A percentile compares a stretch with the other conserved stretches of the same genome.
Conservation (phyloP, 768 basidiomycete species). For the Suillus hirtellus region DNA sequence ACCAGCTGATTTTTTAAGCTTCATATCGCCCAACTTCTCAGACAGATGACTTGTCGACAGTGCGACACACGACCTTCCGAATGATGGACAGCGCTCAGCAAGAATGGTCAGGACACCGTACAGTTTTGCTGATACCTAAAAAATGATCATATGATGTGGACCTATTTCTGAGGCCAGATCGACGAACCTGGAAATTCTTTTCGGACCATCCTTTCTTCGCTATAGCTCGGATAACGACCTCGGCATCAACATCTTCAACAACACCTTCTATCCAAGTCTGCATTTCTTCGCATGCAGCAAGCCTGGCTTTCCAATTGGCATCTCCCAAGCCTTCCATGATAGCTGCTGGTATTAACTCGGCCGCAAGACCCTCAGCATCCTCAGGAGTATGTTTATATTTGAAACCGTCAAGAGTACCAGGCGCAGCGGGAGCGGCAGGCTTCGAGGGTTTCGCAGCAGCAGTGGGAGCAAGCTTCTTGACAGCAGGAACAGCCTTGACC, state of each 20-base stretch:
- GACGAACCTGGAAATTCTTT: constrained; percentile 92
- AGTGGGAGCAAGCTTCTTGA: constrained; percentile 47
- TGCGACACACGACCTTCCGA: constrained; percentile 83
- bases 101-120: constrained; percentile 76
- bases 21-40: constrained; percentile 95
- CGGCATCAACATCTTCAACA: constrained; percentile 71
- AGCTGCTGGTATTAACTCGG: constrained; percentile 67
- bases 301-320: constrained; percentile 88
- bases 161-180: not conserved
- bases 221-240: constrained; percentile 84
- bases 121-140: constrained; percentile 85
- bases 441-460: constrained; percentile 47
- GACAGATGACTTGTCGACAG: constrained; percentile 78
- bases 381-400: constrained; percentile 92
- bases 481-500: constrained; percentile 29
- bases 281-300: constrained; percentile 88
- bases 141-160: constrained; percentile 13
- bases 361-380: constrained; percentile 82
- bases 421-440: constrained; percentile 45
- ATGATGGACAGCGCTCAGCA: constrained; percentile 77
- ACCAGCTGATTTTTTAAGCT: constrained; percentile 94
- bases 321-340: constrained; percentile 78
- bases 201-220: constrained; percentile 97
- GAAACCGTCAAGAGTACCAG: constrained; percentile 72
- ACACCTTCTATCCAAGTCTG: constrained; percentile 75